Conservation (phyloP, 2,329 filamentous ascomycete species). For the Xylaria sp. region DNA sequence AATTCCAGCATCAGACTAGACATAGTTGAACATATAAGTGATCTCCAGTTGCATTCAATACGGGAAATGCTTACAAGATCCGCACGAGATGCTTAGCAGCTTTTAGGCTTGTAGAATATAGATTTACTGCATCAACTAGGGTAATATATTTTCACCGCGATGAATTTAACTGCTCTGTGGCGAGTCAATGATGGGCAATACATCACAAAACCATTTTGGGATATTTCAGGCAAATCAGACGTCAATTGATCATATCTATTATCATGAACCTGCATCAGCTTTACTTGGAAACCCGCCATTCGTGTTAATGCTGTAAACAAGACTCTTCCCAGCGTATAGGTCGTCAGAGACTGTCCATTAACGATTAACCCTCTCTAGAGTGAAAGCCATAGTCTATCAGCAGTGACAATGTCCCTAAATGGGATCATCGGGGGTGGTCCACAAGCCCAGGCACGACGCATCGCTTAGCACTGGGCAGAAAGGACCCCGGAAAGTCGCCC, state of each 20-base stretch:
- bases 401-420: constrained; percentile 35
- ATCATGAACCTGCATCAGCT: constrained; percentile 43
- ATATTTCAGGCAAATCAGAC: constrained; percentile 31
- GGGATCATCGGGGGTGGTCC: constrained; percentile 16
- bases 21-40: not conserved
- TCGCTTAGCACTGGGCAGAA: constrained; percentile 12
- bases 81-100: no score
- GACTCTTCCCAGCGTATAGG: constrained; percentile 13
- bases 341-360: constrained; percentile 24
- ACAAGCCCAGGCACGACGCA: constrained; percentile 25
- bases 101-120: no score
- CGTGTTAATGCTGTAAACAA: constrained; percentile 14
- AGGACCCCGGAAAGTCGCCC: constrained; percentile 12
- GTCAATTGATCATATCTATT: constrained; percentile 50
- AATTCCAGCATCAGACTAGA: no score
- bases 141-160: not conserved
- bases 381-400: constrained; percentile 40
- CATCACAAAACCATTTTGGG: not conserved
- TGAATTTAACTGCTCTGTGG: not conserved
- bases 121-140: no score
- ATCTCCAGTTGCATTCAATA: not conserved
- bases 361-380: constrained; percentile 34
- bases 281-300: constrained; percentile 15
- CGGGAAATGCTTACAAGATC: not conserved
- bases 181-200: not conserved